phyloP scores from a whole-genome alignment of 2,329 filamentous ascomycete species.

The Trichoderma simmonsii region DNA sequence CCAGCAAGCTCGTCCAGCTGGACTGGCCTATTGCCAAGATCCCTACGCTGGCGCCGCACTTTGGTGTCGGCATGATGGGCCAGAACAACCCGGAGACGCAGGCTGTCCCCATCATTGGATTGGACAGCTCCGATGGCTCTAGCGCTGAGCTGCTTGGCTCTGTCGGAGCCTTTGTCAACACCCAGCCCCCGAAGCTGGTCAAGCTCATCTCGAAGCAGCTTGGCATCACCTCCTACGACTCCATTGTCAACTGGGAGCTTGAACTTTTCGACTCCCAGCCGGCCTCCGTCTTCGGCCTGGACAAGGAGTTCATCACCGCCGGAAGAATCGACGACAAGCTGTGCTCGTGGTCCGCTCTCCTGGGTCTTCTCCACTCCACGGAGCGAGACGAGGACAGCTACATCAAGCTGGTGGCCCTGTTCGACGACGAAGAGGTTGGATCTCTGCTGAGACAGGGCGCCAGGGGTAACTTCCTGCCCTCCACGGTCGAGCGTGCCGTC shows the following conservation, averaged over 20 bases:
- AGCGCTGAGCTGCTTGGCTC: slow-evolving; percentile 51
- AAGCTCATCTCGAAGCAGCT: slow-evolving; percentile 76
- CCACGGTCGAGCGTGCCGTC: slow-evolving; percentile 75
- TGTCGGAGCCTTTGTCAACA: slow-evolving; percentile 69
- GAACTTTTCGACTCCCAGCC: slow-evolving; percentile 92
- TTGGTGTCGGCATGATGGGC: slow-evolving; percentile 71
- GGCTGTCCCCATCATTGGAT: slow-evolving; percentile 88
- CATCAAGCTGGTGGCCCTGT: slow-evolving; percentile 88
- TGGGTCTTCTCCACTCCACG: slow-evolving; percentile 67
- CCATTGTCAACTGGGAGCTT: slow-evolving; percentile 93
- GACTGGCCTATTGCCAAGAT: slow-evolving; percentile 93
- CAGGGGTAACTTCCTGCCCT: slow-evolving; percentile 80
- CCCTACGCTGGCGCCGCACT: slow-evolving; percentile 89
- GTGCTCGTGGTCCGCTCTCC: slow-evolving; percentile 87
- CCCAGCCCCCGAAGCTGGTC: slow-evolving; percentile 82
- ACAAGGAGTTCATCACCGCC: slow-evolving; percentile 91
- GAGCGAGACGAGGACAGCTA: slow-evolving; percentile 57
- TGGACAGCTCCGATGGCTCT: slow-evolving; percentile 65
- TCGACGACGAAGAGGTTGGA: slow-evolving; percentile 96
- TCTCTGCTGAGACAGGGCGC: slow-evolving; percentile 88
- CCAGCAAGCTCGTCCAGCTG: slow-evolving; percentile 79
- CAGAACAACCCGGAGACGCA: slow-evolving; percentile 82
- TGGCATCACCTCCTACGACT: slow-evolving; percentile 64
- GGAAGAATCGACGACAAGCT: slow-evolving; percentile 97
- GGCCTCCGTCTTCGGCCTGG: slow-evolving; percentile 76